A percentile compares a stretch with the other conserved stretches of the same genome.
Conservation (phyloP, 23 red algal genomes). For the Gracilaria vermiculophylla region DNA sequence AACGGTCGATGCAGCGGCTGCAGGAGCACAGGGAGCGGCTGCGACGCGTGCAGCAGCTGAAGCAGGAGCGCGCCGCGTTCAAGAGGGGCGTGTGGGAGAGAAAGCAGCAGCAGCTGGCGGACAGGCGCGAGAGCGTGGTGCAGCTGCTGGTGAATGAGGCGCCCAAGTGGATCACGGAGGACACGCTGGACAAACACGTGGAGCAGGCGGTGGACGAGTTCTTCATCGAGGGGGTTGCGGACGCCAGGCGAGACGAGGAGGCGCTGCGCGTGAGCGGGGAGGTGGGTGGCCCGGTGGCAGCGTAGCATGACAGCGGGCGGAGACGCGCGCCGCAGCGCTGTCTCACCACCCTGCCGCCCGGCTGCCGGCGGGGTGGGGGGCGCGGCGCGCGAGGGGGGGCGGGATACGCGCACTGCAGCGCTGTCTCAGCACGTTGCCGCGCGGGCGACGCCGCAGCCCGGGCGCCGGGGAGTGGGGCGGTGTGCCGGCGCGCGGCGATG, state of each 20-base stretch:
- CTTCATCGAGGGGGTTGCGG: slow-evolving; percentile 24
- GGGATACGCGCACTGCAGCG: too few species aligned
- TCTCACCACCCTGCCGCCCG: too few species aligned
- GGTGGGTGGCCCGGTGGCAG: not conserved
- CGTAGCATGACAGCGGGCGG: not conserved
- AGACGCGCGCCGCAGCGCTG: too few species aligned
- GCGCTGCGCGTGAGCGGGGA: not conserved
- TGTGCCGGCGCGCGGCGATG: too few species aligned
- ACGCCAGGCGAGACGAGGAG: slow-evolving; percentile 14
- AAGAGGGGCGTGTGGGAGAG: slow-evolving; percentile 15
- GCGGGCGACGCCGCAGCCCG: too few species aligned
- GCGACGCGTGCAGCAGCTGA: not conserved
- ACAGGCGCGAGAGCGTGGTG: not conserved
- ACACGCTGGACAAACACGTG: slow-evolving; percentile 37
- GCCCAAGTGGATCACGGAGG: slow-evolving; percentile 29
- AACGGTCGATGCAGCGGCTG: not conserved
- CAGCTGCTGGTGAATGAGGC: slow-evolving; percentile 3
- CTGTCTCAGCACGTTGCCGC: too few species aligned
- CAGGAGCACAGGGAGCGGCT: slow-evolving; percentile 3
- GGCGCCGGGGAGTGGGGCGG: too few species aligned
- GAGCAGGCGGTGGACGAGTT: slow-evolving; percentile 50
- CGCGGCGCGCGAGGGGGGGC: not conserved
- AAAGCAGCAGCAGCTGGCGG: not conserved
- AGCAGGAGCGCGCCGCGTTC: slow-evolving; percentile 20
- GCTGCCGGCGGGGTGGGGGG: too few species aligned